phyloP scores from a whole-genome alignment of 495 filamentous ascomycete genomes.

The Cairneyella variabilis region DNA sequence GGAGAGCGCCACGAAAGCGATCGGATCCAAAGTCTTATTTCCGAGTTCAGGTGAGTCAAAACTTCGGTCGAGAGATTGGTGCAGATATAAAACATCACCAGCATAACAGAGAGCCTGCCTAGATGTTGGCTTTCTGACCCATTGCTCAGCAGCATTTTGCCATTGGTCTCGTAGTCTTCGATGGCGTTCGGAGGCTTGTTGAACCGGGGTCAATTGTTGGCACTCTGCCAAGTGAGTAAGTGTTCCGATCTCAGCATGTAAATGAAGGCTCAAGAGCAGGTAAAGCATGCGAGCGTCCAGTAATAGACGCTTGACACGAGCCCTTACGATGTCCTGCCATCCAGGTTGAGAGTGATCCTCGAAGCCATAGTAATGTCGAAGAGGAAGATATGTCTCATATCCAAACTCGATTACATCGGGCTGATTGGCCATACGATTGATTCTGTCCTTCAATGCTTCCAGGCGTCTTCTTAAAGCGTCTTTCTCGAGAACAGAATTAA shows the following conservation, averaged over 20 bases:
- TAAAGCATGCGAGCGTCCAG: slow-evolving; percentile 23
- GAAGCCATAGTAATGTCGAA: slow-evolving; percentile 16
- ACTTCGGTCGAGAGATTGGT: neutral
- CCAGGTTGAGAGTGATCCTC: slow-evolving; percentile 17
- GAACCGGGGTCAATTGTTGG: neutral
- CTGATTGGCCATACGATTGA: slow-evolving; percentile 14
- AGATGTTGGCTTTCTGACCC: slow-evolving; percentile 4
- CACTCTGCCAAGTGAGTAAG: slow-evolving; percentile 20
- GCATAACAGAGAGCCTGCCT: slow-evolving; percentile 14
- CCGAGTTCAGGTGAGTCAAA: neutral
- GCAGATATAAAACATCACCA: slow-evolving; percentile 11
- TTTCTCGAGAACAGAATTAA: slow-evolving; percentile 4
- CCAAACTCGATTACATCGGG: slow-evolving; percentile 1
- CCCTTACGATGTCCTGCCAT: slow-evolving; percentile 8
- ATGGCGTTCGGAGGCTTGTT: slow-evolving; percentile 3
- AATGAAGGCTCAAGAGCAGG: slow-evolving; percentile 24
- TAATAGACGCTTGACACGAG: slow-evolving; percentile 12
- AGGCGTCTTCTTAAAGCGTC: slow-evolving; percentile 14
- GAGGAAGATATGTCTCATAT: slow-evolving; percentile 5
- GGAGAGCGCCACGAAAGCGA: slow-evolving; percentile 13
- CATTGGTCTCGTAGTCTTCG: slow-evolving; percentile 1
- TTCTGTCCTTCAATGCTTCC: slow-evolving; percentile 6
- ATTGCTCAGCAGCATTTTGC: neutral
- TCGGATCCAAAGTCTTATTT: slow-evolving; percentile 11
- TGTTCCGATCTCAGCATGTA: slow-evolving; percentile 20